Conservation (phyloP, 1,284 basidiomycete species). For the Papiliotrema flavescens region DNA sequence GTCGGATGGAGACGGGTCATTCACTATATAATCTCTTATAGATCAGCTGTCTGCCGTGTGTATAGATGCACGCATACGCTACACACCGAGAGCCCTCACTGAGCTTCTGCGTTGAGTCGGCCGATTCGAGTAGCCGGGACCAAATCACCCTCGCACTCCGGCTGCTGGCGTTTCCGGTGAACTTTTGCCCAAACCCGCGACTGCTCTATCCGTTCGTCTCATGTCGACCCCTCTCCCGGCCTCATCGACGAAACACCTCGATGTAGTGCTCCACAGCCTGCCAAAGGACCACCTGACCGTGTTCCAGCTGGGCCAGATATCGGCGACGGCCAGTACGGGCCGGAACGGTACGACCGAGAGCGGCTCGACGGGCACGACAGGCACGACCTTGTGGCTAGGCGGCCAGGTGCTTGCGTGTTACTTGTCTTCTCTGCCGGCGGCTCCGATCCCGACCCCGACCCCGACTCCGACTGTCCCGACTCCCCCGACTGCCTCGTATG, state of each 20-base stretch:
- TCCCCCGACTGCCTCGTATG: not conserved
- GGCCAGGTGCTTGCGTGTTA: slow-evolving; percentile 69
- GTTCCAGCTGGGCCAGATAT: slow-evolving; percentile 24
- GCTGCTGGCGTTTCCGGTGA: too few species aligned
- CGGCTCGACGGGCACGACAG: slow-evolving; percentile 56
- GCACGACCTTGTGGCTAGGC: slow-evolving; percentile 83
- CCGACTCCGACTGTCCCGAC: too few species aligned
- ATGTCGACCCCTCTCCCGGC: slow-evolving; percentile 25
- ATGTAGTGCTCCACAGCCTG: slow-evolving; percentile 56
- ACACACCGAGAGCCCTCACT: too few species aligned
- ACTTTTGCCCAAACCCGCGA: not conserved
- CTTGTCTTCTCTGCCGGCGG: slow-evolving; percentile 50
- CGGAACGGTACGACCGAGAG: not conserved
- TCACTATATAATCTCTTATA: too few species aligned
- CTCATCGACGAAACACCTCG: slow-evolving; percentile 61
- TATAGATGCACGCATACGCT: too few species aligned
- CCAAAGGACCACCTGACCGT: slow-evolving; percentile 37
- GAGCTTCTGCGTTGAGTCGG: not conserved
- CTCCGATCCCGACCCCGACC: too few species aligned
- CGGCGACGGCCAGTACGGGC: slow-evolving; percentile 2
- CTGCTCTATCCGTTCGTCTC: not conserved
- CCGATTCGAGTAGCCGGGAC: not conserved
- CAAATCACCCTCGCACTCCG: not conserved
- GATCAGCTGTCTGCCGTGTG: too few species aligned
- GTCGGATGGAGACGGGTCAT: too few species aligned